A percentile compares a stretch with the other conserved stretches of the same genome.
phyloP scores from a whole-genome alignment of 345 rosid genomes.

The Leavenworthia alabamica region DNA sequence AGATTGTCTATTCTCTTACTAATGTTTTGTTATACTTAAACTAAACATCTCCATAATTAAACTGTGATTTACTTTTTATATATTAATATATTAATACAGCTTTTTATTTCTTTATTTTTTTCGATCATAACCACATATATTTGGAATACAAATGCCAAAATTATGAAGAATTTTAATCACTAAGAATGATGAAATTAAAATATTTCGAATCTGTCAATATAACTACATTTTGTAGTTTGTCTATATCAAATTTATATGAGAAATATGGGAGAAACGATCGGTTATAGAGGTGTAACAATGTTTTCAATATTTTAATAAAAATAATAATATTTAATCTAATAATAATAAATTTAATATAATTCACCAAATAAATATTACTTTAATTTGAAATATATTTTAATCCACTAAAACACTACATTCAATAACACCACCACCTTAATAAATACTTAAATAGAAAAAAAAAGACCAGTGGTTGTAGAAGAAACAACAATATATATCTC shows the following conservation, averaged over 20 bases:
- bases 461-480: conserved; percentile 22
- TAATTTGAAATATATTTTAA: too few relatives aligned
- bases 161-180: neutral
- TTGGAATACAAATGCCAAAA: neutral
- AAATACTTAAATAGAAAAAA: neutral
- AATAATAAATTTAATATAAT: too few relatives aligned
- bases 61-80: conserved; percentile 21
- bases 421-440: too few relatives aligned
- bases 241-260: too few relatives aligned
- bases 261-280: too few relatives aligned
- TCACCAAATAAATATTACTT: too few relatives aligned
- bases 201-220: neutral
- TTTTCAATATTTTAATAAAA: too few relatives aligned
- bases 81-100: neutral
- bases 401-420: too few relatives aligned
- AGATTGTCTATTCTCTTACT: conserved; percentile 31
- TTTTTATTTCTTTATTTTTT: neutral
- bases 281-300: too few relatives aligned
- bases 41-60: conserved; percentile 24
- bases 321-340: too few relatives aligned
- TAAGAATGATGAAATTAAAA: neutral
- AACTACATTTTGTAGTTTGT: too few relatives aligned
- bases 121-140: neutral
- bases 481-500: too few relatives aligned
- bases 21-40: conserved; percentile 29